Evolutionary conservation across 306 rosid species (phyloP).

Genomic region (Gillenia trifoliata): DNA sequence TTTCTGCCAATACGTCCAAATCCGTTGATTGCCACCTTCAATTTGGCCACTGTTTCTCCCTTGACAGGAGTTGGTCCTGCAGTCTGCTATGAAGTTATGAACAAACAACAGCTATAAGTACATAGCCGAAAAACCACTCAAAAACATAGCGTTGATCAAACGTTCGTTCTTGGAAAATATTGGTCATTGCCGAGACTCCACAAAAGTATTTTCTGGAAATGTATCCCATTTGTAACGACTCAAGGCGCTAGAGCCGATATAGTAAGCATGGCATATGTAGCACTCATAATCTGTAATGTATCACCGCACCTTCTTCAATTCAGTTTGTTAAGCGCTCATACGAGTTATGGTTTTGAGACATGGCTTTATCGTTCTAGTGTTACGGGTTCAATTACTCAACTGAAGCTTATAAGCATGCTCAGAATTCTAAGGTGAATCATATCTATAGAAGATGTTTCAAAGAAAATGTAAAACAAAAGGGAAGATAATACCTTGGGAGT

Average conservation of each 20-base stretch:
- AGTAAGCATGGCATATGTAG: background rate
- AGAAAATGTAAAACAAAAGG: background rate
- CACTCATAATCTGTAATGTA: background rate
- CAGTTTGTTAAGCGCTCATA: background rate
- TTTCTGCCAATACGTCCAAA: slow-evolving; percentile 96
- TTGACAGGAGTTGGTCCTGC: slow-evolving; percentile 52
- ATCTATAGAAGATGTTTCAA: background rate
- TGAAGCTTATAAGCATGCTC: background rate
- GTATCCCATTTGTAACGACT: background rate
- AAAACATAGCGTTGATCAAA: background rate
- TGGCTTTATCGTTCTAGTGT: background rate
- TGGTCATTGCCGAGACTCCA: background rate
- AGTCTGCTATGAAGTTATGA: slow-evolving; percentile 34
- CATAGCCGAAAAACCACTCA: background rate
- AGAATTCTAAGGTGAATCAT: background rate
- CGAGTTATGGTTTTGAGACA: background rate
- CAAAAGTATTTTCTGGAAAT: background rate
- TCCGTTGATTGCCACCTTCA: slow-evolving; percentile 98
- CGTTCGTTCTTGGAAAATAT: background rate
- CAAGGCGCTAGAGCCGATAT: background rate
- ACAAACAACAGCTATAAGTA: background rate
- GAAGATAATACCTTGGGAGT: slow-evolving; percentile 51
- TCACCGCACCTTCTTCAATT: background rate
- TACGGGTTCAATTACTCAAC: background rate
- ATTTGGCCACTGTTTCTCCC: slow-evolving; percentile 85